Conservation (phyloP, 352 stramenopile species). For the Phytophthora melonis region DNA sequence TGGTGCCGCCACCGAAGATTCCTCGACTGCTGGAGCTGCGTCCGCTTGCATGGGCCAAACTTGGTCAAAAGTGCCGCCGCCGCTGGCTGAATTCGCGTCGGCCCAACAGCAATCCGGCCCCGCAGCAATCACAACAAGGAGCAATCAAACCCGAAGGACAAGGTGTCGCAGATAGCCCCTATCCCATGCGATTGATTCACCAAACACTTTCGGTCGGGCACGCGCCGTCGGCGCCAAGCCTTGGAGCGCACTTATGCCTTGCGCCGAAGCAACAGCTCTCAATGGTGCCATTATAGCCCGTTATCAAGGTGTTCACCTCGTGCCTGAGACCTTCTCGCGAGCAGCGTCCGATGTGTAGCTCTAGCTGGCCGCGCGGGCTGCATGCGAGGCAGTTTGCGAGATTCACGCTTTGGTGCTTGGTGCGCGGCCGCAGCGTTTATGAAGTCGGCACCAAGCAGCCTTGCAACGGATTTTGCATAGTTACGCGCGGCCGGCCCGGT, state of each 20-base stretch:
- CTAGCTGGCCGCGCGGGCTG: no score
- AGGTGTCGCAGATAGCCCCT: constrained; percentile 27
- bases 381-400: background rate
- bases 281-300: no score
- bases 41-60: constrained; percentile 4
- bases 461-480: constrained; percentile 31
- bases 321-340: no score
- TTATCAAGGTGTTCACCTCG: background rate
- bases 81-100: background rate
- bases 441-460: constrained; percentile 20
- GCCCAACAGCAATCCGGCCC: constrained; percentile 12
- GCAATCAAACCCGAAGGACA: constrained; percentile 27
- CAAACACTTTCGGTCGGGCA: background rate
- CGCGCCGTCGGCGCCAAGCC: constrained; percentile 2
- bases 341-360: no score
- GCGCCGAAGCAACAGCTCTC: no score
- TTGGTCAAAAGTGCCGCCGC: background rate
- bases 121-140: constrained; percentile 16
- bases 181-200: constrained; percentile 16
- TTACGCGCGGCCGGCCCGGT: constrained; percentile 13
- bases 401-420: constrained; percentile 11
- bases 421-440: background rate
- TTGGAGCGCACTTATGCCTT: no score
- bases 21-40: constrained; percentile 1
- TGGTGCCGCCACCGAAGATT: background rate